Conservation (phyloP, 2,329 filamentous ascomycete genomes). For the Zymoseptoria crescenta region DNA sequence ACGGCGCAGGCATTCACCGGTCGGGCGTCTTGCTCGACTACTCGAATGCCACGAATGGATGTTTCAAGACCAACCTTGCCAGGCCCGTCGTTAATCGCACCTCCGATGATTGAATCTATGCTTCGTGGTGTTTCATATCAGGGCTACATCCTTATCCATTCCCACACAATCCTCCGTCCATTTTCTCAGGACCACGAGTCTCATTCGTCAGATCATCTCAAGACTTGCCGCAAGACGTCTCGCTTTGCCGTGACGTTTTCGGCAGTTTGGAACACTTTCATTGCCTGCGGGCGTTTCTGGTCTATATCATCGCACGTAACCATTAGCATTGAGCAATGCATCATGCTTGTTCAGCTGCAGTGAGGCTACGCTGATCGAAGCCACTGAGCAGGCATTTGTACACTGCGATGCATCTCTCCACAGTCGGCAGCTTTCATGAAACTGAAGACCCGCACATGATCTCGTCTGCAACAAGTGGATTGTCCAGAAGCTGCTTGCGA, state of each 20-base stretch:
- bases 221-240: too few relatives aligned
- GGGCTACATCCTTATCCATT: constrained; percentile 35
- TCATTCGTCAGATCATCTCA: neutral
- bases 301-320: neutral
- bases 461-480: neutral
- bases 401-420: neutral
- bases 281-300: neutral
- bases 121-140: constrained; percentile 48
- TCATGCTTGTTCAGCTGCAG: neutral
- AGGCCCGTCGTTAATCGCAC: constrained; percentile 48
- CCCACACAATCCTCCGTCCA: constrained; percentile 1
- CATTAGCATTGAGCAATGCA: neutral
- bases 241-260: neutral
- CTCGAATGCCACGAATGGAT: constrained; percentile 3
- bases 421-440: neutral
- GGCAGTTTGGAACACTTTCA: neutral
- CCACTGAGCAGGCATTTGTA: neutral
- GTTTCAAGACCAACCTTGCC: constrained; percentile 36
- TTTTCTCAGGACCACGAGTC: neutral
- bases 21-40: constrained; percentile 27
- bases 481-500: neutral
- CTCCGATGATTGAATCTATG: constrained; percentile 33
- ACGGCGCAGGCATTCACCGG: constrained; percentile 22
- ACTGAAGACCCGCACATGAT: neutral
- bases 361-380: neutral